These are phyloP conservation scores for Sonneratia alba DNA, from an alignment of 345 rosid species.

Conservation along the genomic window DNA sequence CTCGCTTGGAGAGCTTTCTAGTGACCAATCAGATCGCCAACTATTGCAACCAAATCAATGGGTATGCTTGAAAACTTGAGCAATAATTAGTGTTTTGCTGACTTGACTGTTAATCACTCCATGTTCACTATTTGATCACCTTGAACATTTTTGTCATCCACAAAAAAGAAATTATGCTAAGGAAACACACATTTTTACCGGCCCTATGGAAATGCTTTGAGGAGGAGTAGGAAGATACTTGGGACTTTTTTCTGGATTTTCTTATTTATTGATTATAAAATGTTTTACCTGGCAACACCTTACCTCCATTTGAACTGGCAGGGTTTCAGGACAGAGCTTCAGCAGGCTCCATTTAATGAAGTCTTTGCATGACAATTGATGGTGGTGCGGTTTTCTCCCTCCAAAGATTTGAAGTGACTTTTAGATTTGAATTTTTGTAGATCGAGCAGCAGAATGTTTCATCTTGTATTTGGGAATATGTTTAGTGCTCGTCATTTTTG, in stretches of 20 bases:
- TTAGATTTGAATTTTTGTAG: background rate
- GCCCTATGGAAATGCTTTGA: too few species aligned
- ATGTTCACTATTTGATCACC: background rate
- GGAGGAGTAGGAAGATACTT: background rate
- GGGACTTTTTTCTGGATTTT: background rate
- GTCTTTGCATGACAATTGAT: slow-evolving; percentile 71
- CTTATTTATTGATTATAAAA: background rate
- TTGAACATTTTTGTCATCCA: background rate
- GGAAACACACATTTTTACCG: background rate
- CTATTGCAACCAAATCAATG: slow-evolving; percentile 95
- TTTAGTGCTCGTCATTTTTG: background rate
- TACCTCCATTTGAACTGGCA: slow-evolving; percentile 19
- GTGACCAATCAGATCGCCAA: slow-evolving; percentile 82
- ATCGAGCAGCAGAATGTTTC: background rate
- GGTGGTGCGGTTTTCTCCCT: background rate
- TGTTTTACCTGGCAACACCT: background rate
- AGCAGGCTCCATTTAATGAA: slow-evolving; percentile 70
- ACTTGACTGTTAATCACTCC: background rate
- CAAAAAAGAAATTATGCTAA: background rate
- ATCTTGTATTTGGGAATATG: background rate
- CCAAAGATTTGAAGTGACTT: background rate
- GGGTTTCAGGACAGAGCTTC: slow-evolving; percentile 96
- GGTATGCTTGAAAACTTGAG: slow-evolving; percentile 34
- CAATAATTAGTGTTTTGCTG: background rate
- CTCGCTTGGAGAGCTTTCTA: slow-evolving; percentile 93